Percentiles rank a stretch among this genome's conserved stretches.
Evolutionary conservation across 495 filamentous ascomycete species (phyloP).

Genomic region (Physcia stellaris): DNA sequence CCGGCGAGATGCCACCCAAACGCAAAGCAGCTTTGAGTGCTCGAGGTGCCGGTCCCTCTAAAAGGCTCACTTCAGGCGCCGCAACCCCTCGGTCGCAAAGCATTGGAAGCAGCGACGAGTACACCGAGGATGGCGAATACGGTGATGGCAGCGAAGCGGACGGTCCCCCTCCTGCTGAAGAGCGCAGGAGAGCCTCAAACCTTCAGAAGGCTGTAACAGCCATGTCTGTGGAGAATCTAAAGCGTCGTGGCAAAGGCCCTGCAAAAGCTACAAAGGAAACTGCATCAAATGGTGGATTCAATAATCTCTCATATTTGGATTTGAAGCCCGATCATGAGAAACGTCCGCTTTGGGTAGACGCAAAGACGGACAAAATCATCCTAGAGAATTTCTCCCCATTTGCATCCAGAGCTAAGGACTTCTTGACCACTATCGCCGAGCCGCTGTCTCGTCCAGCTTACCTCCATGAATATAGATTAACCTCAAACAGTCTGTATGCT

Average conservation of each 20-base stretch:
- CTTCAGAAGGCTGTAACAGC: slow-evolving; percentile 50
- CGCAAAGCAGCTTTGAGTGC: slow-evolving; percentile 55
- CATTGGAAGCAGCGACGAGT: slow-evolving; percentile 57
- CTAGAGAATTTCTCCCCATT: slow-evolving; percentile 90
- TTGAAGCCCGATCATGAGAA: slow-evolving; percentile 82
- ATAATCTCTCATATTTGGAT: slow-evolving; percentile 66
- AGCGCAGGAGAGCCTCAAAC: too few relatives aligned
- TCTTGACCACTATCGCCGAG: slow-evolving; percentile 90
- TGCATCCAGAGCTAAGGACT: slow-evolving; percentile 77
- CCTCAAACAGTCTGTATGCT: slow-evolving; percentile 83
- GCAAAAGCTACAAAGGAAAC: slow-evolving; percentile 30
- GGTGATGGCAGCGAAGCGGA: slow-evolving; percentile 36
- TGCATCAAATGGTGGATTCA: slow-evolving; percentile 40
- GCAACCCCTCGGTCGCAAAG: slow-evolving; percentile 51
- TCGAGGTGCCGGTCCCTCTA: slow-evolving; percentile 43
- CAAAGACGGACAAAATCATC: slow-evolving; percentile 65
- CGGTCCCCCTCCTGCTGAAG: too few relatives aligned
- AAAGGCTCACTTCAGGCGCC: slow-evolving; percentile 53
- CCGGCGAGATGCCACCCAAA: slow-evolving; percentile 67
- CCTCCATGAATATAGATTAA: slow-evolving; percentile 88
- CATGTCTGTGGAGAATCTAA: slow-evolving; percentile 44
- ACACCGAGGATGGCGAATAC: slow-evolving; percentile 46
- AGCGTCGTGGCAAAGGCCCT: slow-evolving; percentile 25
- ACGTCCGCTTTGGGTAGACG: slow-evolving; percentile 88
- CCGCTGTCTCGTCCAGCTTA: slow-evolving; percentile 75